Conservation (phyloP, 2,329 filamentous ascomycete genomes). For the Calonectria crousiana region DNA sequence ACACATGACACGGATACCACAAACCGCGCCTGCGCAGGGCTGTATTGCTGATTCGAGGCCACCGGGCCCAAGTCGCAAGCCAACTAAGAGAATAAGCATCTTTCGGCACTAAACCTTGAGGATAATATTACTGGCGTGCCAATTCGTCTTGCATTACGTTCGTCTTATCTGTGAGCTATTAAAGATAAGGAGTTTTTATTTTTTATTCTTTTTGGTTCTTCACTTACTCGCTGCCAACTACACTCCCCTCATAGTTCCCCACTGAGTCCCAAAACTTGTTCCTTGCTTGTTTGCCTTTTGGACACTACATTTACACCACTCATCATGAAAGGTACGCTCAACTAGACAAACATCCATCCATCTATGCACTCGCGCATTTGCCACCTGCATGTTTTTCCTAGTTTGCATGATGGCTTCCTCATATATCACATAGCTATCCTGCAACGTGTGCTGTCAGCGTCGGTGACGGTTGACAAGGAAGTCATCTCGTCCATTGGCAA, state of each 20-base stretch:
- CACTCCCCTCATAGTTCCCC: neutral
- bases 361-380: neutral
- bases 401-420: slow-evolving; percentile 15
- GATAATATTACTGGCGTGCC: neutral
- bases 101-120: neutral
- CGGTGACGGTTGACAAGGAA: slow-evolving; percentile 92
- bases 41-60: neutral
- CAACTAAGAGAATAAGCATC: neutral
- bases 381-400: slow-evolving; percentile 4
- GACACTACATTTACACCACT: slow-evolving; percentile 1
- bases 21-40: slow-evolving; percentile 15
- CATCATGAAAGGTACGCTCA: slow-evolving; percentile 42
- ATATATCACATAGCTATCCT: slow-evolving; percentile 76
- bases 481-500: slow-evolving; percentile 91
- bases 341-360: neutral
- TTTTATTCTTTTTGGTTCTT: neutral
- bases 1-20: slow-evolving; percentile 31
- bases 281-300: neutral
- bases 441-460: slow-evolving; percentile 94
- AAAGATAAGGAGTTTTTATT: neutral
- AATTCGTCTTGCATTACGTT: neutral
- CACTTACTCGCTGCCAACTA: neutral
- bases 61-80: slow-evolving; percentile 9
- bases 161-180: neutral
- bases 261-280: slow-evolving; percentile 6